Evolutionary conservation across 2,329 filamentous ascomycete species (phyloP).

Genomic region (Exophiala calicioides): DNA sequence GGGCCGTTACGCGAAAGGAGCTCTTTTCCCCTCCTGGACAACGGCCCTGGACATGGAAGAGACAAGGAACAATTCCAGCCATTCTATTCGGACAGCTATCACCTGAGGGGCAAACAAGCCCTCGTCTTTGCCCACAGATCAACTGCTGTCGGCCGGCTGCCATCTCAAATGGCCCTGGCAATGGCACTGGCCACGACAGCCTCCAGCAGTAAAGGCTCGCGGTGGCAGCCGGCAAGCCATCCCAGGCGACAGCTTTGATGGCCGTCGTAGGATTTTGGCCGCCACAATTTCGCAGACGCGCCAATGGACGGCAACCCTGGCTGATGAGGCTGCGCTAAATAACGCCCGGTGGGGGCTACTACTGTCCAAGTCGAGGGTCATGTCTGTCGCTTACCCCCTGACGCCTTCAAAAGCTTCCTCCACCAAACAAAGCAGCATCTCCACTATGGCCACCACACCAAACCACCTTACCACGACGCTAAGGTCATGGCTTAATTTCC

Average conservation of each 20-base stretch:
- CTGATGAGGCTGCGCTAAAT: conserved; percentile 11
- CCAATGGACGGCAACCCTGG: background rate
- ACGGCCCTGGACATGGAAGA: too few species aligned
- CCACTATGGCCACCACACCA: conserved; percentile 11
- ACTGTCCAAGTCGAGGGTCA: background rate
- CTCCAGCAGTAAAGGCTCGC: conserved; percentile 13
- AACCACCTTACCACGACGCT: conserved; percentile 10
- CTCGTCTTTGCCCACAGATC: too few species aligned
- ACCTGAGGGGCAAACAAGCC: too few species aligned
- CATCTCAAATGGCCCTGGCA: background rate
- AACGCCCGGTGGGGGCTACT: too few species aligned
- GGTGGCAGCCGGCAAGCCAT: conserved; percentile 3
- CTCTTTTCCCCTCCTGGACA: too few species aligned
- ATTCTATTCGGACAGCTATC: conserved; percentile 5
- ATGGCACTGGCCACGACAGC: conserved; percentile 4
- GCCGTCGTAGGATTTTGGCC: background rate
- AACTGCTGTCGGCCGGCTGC: too few species aligned
- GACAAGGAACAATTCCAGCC: too few species aligned
- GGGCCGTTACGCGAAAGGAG: too few species aligned
- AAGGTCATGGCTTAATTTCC: conserved; percentile 23
- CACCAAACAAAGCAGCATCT: too few species aligned
- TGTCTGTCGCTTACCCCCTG: conserved; percentile 3
- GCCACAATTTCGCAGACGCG: conserved; percentile 1
- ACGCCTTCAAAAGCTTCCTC: conserved; percentile 17
- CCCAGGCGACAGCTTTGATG: conserved; percentile 2